phyloP scores from a whole-genome alignment of 352 stramenopile genomes.

The Phytophthora sp. region DNA sequence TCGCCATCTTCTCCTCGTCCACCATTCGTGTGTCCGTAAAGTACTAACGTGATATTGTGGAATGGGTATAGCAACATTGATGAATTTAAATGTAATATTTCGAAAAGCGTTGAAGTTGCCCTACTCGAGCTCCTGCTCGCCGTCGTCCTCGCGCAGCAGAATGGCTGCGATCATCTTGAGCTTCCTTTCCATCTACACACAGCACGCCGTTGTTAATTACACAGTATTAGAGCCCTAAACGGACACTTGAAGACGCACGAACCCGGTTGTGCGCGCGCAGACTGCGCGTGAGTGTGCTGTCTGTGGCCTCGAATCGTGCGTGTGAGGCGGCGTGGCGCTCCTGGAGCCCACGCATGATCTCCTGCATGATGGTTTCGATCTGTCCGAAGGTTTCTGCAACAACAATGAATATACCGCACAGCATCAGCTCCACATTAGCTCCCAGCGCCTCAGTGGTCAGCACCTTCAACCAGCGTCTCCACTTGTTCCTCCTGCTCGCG shows the following conservation, averaged over 20 bases:
- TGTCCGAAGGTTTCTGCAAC: conserved; percentile 45
- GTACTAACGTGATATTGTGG: conserved; percentile 19
- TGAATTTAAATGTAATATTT: conserved; percentile 24
- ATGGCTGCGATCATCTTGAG: conserved; percentile 62
- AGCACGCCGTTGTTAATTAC: not conserved
- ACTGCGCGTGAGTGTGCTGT: conserved; percentile 35
- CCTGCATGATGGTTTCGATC: conserved; percentile 52
- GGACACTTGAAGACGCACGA: conserved; percentile 5
- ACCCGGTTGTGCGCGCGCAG: conserved; percentile 46
- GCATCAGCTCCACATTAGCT: not conserved
- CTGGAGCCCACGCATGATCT: conserved; percentile 45
- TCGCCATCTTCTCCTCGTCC: conserved; percentile 13
- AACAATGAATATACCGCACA: not conserved
- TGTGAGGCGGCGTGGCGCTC: conserved; percentile 44
- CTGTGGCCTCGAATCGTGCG: conserved; percentile 40
- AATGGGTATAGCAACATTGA: not conserved
- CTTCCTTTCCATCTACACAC: conserved; percentile 55
- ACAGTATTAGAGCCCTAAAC: not conserved
- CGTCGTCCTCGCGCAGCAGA: conserved; percentile 41
- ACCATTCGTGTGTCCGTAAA: conserved; percentile 17
- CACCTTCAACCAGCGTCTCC: conserved; percentile 59
- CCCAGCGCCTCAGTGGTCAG: not conserved
- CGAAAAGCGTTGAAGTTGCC: conserved; percentile 12
- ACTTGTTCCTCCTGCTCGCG: conserved; percentile 61
- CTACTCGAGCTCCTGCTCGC: conserved; percentile 34